These are phyloP conservation scores for Lentinus tigrinus DNA, from an alignment of 768 basidiomycete genomes.

Conservation along the genomic window DNA sequence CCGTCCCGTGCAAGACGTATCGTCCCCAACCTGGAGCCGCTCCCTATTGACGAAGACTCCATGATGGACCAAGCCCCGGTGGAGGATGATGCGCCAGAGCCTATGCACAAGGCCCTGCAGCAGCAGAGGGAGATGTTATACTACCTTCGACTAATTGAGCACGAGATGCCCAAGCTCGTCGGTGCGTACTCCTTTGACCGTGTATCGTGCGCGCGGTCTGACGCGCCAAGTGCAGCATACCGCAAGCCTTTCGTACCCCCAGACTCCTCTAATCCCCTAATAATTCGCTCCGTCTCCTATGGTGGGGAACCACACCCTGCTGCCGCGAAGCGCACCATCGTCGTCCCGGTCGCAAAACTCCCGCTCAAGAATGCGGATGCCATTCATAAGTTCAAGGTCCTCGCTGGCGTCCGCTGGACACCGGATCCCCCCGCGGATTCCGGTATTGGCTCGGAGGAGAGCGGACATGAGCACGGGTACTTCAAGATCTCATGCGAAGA, in stretches of 20 bases:
- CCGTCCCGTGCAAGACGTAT: slow-evolving; percentile 14
- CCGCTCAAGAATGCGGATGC: slow-evolving; percentile 64
- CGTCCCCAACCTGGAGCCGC: slow-evolving; percentile 12
- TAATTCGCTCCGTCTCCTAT: slow-evolving; percentile 75
- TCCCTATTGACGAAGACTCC: slow-evolving; percentile 18
- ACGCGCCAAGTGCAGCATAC: slow-evolving; percentile 51
- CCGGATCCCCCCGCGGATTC: slow-evolving; percentile 68
- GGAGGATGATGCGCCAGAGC: slow-evolving; percentile 65
- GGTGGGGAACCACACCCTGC: slow-evolving; percentile 76
- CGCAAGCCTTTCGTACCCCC: slow-evolving; percentile 80
- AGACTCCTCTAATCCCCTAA: slow-evolving; percentile 51
- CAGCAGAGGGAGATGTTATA: slow-evolving; percentile 74
- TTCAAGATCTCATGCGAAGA: slow-evolving; percentile 91
- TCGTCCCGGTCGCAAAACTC: slow-evolving; percentile 72
- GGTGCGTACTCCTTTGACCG: slow-evolving; percentile 45
- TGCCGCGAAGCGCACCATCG: slow-evolving; percentile 66
- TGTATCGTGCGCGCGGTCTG: background rate
- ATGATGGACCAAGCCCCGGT: slow-evolving; percentile 27
- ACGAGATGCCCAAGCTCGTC: slow-evolving; percentile 84
- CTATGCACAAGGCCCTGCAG: slow-evolving; percentile 70
- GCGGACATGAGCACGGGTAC: slow-evolving; percentile 66
- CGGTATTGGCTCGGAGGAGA: slow-evolving; percentile 48
- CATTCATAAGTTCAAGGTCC: slow-evolving; percentile 80
- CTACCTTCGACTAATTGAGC: slow-evolving; percentile 83
- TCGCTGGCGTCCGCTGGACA: slow-evolving; percentile 89